Evolutionary conservation across 768 basidiomycete species (phyloP).

Genomic region (Phylloporus scabripes): DNA sequence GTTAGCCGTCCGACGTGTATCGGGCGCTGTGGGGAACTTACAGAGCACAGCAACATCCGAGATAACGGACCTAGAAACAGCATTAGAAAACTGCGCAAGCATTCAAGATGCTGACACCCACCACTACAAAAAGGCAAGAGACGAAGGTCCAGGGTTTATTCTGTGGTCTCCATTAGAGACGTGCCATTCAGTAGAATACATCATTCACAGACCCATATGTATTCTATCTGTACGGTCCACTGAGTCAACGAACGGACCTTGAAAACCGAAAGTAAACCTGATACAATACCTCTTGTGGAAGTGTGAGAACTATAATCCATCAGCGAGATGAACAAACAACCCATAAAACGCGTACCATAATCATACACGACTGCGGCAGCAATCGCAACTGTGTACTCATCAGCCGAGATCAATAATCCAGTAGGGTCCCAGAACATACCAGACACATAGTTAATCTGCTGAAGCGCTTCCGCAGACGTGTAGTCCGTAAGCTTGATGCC

Average conservation of each 20-base stretch:
- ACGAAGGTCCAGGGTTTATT: conserved; percentile 7
- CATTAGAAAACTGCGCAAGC: background rate
- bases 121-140: conserved; percentile 7
- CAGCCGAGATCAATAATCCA: background rate
- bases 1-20: background rate
- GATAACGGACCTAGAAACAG: conserved; percentile 7
- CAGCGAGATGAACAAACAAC: background rate
- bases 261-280: background rate
- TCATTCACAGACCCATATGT: conserved; percentile 10
- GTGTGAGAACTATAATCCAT: conserved; percentile 4
- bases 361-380: conserved; percentile 4
- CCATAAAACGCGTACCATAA: background rate
- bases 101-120: background rate
- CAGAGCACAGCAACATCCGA: conserved; percentile 9
- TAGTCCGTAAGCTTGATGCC: background rate
- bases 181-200: background rate
- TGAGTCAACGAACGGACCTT: background rate
- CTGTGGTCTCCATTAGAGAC: conserved; percentile 3
- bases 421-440: background rate
- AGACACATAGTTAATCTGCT: background rate
- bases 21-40: background rate
- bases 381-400: conserved; percentile 1
- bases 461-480: background rate
- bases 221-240: conserved; percentile 3
- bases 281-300: conserved; percentile 6